These are phyloP conservation scores for Pythium dissotocum DNA, from an alignment of 352 stramenopile genomes.

Conservation along the genomic window DNA sequence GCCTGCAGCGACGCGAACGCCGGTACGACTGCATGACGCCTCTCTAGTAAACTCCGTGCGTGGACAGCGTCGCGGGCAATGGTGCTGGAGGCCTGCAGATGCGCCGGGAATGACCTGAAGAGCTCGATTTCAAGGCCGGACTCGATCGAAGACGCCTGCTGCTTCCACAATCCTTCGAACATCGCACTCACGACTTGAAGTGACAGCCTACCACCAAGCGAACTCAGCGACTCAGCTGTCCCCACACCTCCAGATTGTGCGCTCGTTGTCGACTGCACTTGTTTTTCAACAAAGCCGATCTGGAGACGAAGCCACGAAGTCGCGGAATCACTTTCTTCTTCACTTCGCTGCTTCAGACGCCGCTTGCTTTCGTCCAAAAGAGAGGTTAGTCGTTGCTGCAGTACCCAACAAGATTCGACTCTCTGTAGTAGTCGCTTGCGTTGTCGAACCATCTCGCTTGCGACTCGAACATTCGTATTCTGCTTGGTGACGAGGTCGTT, in stretches of 20 bases:
- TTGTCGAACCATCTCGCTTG: conserved; percentile 11
- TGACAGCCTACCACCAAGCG: conserved; percentile 16
- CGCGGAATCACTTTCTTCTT: background rate
- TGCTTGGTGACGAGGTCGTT: conserved; percentile 20
- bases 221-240: background rate
- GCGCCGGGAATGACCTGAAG: conserved; percentile 40
- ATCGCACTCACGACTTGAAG: conserved; percentile 53
- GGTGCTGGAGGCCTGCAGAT: background rate
- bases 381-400: conserved; percentile 42
- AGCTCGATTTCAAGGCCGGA: conserved; percentile 52
- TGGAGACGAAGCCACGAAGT: conserved; percentile 23
- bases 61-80: background rate
- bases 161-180: conserved; percentile 52
- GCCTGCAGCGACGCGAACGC: conserved; percentile 12
- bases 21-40: conserved; percentile 6
- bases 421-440: conserved; percentile 28
- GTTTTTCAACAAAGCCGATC: conserved; percentile 16
- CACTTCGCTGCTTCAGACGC: conserved; percentile 12
- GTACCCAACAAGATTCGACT: conserved; percentile 46
- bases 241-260: background rate
- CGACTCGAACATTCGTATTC: background rate
- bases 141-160: conserved; percentile 30
- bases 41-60: background rate
- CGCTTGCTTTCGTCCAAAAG: conserved; percentile 36
- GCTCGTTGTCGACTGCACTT: background rate